Conservation (phyloP, 179 eudicot genomes). For the Pouteria campechiana region DNA sequence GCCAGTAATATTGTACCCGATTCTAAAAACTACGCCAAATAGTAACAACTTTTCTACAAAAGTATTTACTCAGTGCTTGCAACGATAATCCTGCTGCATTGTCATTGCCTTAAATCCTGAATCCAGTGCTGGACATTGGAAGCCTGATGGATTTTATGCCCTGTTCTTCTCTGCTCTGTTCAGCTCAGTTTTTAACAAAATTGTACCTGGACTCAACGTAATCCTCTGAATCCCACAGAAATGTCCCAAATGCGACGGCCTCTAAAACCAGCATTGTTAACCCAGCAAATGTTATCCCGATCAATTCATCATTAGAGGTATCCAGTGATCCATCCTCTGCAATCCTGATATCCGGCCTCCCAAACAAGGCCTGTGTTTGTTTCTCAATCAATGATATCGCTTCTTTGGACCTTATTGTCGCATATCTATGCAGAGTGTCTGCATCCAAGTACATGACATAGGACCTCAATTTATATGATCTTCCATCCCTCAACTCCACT, state of each 20-base stretch:
- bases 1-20: no score
- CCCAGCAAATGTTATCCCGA: conserved; percentile 47
- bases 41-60: no score
- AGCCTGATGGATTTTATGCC: no score
- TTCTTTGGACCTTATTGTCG: conserved; percentile 81
- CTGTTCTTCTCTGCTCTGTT: no score
- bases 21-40: no score
- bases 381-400: conserved; percentile 75
- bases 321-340: conserved; percentile 47
- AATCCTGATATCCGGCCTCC: conserved; percentile 71
- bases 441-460: conserved; percentile 92
- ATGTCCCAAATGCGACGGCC: conserved; percentile 90
- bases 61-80: no score
- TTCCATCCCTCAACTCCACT: conserved; percentile 19
- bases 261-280: conserved; percentile 74
- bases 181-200: conserved; percentile 47
- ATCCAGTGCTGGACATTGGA: no score
- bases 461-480: conserved; percentile 49
- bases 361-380: conserved; percentile 96
- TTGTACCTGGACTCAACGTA: conserved; percentile 69
- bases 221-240: conserved; percentile 88
- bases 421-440: conserved; percentile 84
- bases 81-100: no score
- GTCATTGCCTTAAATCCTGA: no score
- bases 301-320: conserved; percentile 44